These are phyloP conservation scores for Herpotrichia juniperi DNA, from an alignment of 2,329 filamentous ascomycete genomes.

Conservation along the genomic window DNA sequence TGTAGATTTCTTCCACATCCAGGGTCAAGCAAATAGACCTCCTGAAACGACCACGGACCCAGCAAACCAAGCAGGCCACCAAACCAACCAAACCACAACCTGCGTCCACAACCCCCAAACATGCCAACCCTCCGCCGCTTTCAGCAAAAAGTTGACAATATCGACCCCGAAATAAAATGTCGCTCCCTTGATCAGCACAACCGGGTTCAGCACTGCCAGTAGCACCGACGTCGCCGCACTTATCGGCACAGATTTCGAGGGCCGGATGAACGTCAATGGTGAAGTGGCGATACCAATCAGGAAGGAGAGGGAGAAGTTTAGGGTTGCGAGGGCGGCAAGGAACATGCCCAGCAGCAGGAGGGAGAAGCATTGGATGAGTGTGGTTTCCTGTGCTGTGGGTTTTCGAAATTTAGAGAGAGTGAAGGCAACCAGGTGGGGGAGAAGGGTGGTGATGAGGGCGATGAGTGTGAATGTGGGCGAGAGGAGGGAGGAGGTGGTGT, in stretches of 20 bases:
- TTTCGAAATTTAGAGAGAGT: slow-evolving; percentile 44
- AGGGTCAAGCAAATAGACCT: slow-evolving; percentile 20
- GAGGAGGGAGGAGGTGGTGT: slow-evolving; percentile 61
- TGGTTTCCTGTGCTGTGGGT: slow-evolving; percentile 72
- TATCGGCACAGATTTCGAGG: slow-evolving; percentile 9
- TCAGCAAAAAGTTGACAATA: slow-evolving; percentile 64
- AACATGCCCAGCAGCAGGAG: slow-evolving; percentile 92
- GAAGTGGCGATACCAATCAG: slow-evolving; percentile 79
- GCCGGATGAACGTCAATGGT: slow-evolving; percentile 76
- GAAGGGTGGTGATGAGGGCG: slow-evolving; percentile 38
- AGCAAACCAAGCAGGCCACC: slow-evolving; percentile 91
- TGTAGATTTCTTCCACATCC: too few species aligned
- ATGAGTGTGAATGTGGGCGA: slow-evolving; percentile 32
- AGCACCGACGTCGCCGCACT: slow-evolving; percentile 20
- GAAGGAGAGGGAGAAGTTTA: slow-evolving; percentile 93
- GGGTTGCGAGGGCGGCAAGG: slow-evolving; percentile 87
- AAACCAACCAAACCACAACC: slow-evolving; percentile 90
- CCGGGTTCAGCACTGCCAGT: slow-evolving; percentile 39
- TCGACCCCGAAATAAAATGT: slow-evolving; percentile 39
- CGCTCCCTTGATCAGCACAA: slow-evolving; percentile 37
- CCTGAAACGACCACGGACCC: slow-evolving; percentile 48
- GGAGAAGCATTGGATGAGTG: slow-evolving; percentile 86
- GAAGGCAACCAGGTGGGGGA: slow-evolving; percentile 38
- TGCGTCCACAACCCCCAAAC: slow-evolving; percentile 89
- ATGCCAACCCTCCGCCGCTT: slow-evolving; percentile 86